Percentiles rank a stretch among this genome's conserved stretches.
phyloP scores from a whole-genome alignment of 2,329 filamentous ascomycete genomes.

The Fusarium sarcochroum region DNA sequence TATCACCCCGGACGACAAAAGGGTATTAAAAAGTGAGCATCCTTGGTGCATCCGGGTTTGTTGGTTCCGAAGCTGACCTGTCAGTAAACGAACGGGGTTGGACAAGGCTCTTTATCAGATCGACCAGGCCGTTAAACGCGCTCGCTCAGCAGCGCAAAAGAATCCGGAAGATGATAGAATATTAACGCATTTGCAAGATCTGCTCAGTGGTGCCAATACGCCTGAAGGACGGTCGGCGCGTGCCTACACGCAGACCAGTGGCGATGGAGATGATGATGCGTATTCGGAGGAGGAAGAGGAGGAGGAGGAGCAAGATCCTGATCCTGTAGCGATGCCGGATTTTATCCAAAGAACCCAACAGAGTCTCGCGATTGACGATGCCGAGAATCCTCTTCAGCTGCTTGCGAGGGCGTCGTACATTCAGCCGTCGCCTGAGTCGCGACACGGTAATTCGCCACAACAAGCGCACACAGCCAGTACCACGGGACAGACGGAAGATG shows the following conservation, averaged over 20 bases:
- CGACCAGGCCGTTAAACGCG: conserved; percentile 75
- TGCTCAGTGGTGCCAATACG: conserved; percentile 53
- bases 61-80: conserved; percentile 16
- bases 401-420: conserved; percentile 80
- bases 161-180: conserved; percentile 62
- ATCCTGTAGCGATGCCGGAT: conserved; percentile 44
- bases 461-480: conserved; percentile 42
- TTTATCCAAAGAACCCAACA: conserved; percentile 58
- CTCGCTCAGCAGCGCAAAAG: conserved; percentile 60
- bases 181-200: conserved; percentile 59
- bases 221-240: conserved; percentile 39
- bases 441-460: conserved; percentile 48
- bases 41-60: background rate
- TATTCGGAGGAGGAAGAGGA: conserved; percentile 53
- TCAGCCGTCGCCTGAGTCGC: conserved; percentile 63
- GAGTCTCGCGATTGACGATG: conserved; percentile 76
- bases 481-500: conserved; percentile 54
- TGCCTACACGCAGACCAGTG: conserved; percentile 27
- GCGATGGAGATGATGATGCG: conserved; percentile 48
- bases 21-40: conserved; percentile 79
- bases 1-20: conserved; percentile 82
- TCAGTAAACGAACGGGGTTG: conserved; percentile 79
- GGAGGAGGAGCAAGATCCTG: too few species aligned
- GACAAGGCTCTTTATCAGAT: conserved; percentile 83
- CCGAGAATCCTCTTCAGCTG: conserved; percentile 81